Evolutionary conservation across 169 alveolate genomes (phyloP).

Genomic region (Plasmodium malariae): DNA sequence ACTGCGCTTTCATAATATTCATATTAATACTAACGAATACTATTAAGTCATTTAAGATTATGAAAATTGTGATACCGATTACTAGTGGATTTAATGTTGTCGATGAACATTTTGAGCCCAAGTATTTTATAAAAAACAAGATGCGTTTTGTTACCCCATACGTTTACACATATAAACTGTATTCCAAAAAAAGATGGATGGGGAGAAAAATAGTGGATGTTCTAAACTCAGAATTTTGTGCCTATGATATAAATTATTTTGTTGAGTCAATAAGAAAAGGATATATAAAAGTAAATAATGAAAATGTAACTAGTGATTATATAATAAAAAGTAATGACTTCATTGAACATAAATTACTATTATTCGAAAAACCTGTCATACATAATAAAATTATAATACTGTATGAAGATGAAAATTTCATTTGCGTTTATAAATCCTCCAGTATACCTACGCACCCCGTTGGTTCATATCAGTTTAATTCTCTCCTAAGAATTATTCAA

Average conservation of each 20-base stretch:
- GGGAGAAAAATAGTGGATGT: conserved; percentile 80
- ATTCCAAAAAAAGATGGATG: conserved; percentile 83
- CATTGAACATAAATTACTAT: conserved; percentile 80
- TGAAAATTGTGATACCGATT: conserved; percentile 40
- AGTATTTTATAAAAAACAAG: conserved; percentile 78
- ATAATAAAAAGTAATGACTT: conserved; percentile 79
- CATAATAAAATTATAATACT: conserved; percentile 73
- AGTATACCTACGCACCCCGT: conserved; percentile 86
- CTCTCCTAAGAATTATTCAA: conserved; percentile 80
- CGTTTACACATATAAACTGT: conserved; percentile 79
- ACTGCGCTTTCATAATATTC: not conserved
- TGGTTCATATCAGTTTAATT: conserved; percentile 85
- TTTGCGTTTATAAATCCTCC: conserved; percentile 82
- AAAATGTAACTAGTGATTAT: conserved; percentile 77
- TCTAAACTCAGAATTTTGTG: conserved; percentile 81
- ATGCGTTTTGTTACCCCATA: conserved; percentile 84
- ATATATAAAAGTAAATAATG: conserved; percentile 76
- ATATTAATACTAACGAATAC: conserved; percentile 17
- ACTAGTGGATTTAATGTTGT: conserved; percentile 71
- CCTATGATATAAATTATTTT: conserved; percentile 78
- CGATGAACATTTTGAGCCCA: conserved; percentile 49
- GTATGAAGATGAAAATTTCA: conserved; percentile 80
- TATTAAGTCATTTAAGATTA: conserved; percentile 23
- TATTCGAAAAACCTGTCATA: conserved; percentile 83
- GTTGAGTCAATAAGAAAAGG: conserved; percentile 77